Base-by-base conservation (phyloP, 768 basidiomycete genomes). In the Russula foetens region DNA sequence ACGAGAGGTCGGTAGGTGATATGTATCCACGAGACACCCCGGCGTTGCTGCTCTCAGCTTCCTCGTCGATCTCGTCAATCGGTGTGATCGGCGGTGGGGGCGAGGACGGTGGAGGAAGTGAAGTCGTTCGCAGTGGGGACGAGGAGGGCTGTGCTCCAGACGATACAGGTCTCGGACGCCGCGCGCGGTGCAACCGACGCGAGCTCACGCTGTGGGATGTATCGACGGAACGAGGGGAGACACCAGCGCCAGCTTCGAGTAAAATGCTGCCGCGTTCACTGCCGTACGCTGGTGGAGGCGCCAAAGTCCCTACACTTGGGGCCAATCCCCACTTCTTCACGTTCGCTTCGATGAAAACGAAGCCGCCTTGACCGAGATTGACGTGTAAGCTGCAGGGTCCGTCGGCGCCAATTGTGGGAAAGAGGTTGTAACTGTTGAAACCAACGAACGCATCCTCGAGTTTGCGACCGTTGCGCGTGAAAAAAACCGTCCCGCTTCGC, bases 251-350 rank as follows among this genome's bases (percentile, higher is more conserved):
- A 1, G 94, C 90, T 72, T 97, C 94, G 2, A 99, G 79, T 9
- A 99, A 77, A 59, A 99, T 98, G 70, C 92, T 96, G 8, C 96
- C 97, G 12, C 94, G 82, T 72, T 99, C 97, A 67, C 90, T 93
- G 19, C 97, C 97, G 73, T 98, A 98, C 0, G 97, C 95, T 6
- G 97, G 97, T 29, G 97, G 97, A 17, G 97, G 97, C 1, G 96
- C 96, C 11, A 98, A 80, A 0, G 97, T 98, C 49, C 97, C 97
- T 15, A 95, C 88, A 71, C 94, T 97, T 8, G 97, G 97, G 35
- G 97, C 97, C 33, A 98, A 75, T 19, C 97, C 97, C 97, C 97
- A 99, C 72, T 98, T 98, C 81, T 99, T 99, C 63, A 99, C 97
- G 70, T 99, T 98, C 35, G 97, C 97, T 75, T 99, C 97, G 68